Conservation (phyloP, 2,329 filamentous ascomycete genomes). For the Cladosporium sp. region DNA sequence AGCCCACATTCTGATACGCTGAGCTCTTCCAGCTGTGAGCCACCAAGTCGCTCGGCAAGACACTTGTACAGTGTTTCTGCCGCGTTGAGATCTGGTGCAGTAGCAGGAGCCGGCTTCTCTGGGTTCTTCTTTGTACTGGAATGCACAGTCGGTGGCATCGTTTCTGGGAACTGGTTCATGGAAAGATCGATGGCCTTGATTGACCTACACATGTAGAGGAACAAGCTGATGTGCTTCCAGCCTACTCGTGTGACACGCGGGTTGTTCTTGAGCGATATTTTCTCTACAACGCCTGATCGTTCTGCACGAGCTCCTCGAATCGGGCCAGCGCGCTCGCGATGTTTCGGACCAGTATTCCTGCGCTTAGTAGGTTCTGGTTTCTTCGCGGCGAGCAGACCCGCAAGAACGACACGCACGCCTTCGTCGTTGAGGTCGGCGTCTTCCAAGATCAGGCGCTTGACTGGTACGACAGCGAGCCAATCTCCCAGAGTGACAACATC, state of each 20-base stretch:
- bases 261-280: constrained; percentile 87
- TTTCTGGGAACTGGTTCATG: constrained; percentile 72
- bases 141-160: constrained; percentile 30
- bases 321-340: constrained; percentile 27
- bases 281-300: constrained; percentile 76
- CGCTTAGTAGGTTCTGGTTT: constrained; percentile 52
- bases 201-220: constrained; percentile 85
- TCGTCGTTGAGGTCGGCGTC: constrained; percentile 86
- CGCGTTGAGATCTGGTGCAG: constrained; percentile 49
- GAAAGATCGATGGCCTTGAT: constrained; percentile 85
- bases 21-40: constrained; percentile 75
- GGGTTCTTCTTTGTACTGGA: constrained; percentile 25
- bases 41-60: constrained; percentile 73
- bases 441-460: constrained; percentile 82
- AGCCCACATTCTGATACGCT: constrained; percentile 79
- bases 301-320: constrained; percentile 32
- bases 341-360: constrained; percentile 31
- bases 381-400: constrained; percentile 79
- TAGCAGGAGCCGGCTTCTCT: constrained; percentile 26
- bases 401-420: constrained; percentile 80
- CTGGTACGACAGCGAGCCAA: constrained; percentile 89
- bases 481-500: constrained; percentile 89
- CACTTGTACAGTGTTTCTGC: constrained; percentile 71
- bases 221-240: constrained; percentile 88
- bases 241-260: constrained; percentile 78